phyloP scores from a whole-genome alignment of 805 yeast genomes.

The Teunomyces atbi region DNA sequence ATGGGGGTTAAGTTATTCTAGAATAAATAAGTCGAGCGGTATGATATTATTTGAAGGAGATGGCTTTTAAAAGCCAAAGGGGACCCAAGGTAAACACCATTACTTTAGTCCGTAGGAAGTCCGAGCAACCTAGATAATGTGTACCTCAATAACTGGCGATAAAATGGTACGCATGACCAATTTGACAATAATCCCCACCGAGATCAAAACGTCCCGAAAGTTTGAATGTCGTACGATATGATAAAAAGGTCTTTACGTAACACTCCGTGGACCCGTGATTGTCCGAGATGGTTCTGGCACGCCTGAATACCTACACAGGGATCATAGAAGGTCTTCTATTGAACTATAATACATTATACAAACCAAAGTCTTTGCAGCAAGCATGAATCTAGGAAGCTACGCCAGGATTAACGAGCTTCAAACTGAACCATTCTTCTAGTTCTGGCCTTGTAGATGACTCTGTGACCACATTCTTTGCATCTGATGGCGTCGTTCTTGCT shows the following conservation, averaged over 20 bases:
- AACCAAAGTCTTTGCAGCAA: neutral
- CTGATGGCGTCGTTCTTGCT: conserved; percentile 95
- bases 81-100: too few relatives aligned
- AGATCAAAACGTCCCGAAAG: too few relatives aligned
- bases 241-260: neutral
- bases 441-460: conserved; percentile 95
- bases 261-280: neutral
- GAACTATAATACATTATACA: conserved; percentile 1
- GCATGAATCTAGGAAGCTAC: neutral
- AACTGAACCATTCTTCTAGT: conserved; percentile 88
- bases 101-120: too few relatives aligned
- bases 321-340: neutral
- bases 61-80: too few relatives aligned
- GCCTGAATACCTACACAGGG: neutral
- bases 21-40: too few relatives aligned
- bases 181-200: too few relatives aligned
- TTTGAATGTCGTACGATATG: too few relatives aligned
- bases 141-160: too few relatives aligned
- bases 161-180: too few relatives aligned
- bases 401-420: conserved; percentile 33
- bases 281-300: neutral
- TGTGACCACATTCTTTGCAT: conserved; percentile 98
- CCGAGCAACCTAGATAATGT: too few relatives aligned
- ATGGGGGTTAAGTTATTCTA: too few relatives aligned
- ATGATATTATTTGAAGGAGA: too few relatives aligned